Percentiles rank a stretch among this genome's conserved stretches.
Evolutionary conservation across 2,329 filamentous ascomycete genomes (phyloP).

Genomic region (Tolypocladium ophioglossoides): DNA sequence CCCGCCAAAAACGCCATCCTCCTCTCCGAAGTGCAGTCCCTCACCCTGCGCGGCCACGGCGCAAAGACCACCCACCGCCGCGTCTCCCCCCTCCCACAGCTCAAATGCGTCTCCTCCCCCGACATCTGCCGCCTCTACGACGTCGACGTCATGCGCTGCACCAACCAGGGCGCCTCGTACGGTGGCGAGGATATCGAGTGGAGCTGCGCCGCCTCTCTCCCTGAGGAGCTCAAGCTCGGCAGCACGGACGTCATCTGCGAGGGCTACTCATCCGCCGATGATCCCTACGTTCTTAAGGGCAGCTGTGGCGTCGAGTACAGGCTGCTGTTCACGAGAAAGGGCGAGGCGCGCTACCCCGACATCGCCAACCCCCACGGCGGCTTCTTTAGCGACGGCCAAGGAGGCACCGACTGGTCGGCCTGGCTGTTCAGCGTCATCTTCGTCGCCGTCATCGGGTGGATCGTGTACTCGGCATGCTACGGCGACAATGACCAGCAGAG

Average conservation of each 20-base stretch:
- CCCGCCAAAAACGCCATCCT: constrained; percentile 42
- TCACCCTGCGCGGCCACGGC: constrained; percentile 61
- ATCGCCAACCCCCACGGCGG: constrained; percentile 27
- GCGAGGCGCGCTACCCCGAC: constrained; percentile 59
- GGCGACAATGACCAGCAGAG: constrained; percentile 6
- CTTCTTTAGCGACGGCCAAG: constrained; percentile 21
- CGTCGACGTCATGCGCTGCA: constrained; percentile 79
- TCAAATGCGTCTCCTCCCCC: constrained; percentile 62
- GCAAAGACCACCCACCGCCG: constrained; percentile 66
- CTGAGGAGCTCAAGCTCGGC: constrained; percentile 58
- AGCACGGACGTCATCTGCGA: constrained; percentile 88
- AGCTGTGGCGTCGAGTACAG: constrained; percentile 90
- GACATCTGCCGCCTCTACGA: constrained; percentile 58
- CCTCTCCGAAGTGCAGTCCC: constrained; percentile 55
- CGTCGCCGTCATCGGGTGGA: constrained; percentile 46
- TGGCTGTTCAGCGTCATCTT: constrained; percentile 54
- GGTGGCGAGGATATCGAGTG: constrained; percentile 75
- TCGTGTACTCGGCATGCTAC: constrained; percentile 45
- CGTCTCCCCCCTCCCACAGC: constrained; percentile 63
- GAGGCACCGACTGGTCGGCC: constrained; percentile 21
- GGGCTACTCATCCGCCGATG: constrained; percentile 66
- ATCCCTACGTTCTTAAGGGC: constrained; percentile 80
- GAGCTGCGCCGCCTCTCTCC: constrained; percentile 63
- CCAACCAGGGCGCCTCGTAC: constrained; percentile 75
- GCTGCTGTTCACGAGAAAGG: constrained; percentile 64